These are phyloP conservation scores for Penicillium coprophilum DNA, from an alignment of 495 filamentous ascomycete genomes.

Conservation along the genomic window DNA sequence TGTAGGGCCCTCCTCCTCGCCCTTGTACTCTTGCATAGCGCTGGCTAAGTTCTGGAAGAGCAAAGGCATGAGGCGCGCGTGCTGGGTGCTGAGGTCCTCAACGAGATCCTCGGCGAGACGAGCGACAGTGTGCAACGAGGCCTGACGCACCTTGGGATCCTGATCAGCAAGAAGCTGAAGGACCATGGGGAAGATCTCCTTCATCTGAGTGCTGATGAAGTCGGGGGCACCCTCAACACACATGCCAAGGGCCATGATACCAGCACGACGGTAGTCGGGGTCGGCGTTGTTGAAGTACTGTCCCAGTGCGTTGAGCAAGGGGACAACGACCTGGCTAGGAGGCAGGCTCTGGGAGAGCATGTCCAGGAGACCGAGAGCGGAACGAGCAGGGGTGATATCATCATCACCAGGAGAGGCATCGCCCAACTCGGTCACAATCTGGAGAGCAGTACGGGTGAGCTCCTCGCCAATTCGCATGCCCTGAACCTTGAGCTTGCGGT, in stretches of 20 bases:
- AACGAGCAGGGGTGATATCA: conserved; percentile 82
- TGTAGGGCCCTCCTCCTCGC: conserved; percentile 57
- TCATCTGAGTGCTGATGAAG: conserved; percentile 87
- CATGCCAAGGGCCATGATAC: conserved; percentile 88
- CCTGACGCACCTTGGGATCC: conserved; percentile 78
- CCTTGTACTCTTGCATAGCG: conserved; percentile 65
- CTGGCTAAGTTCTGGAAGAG: conserved; percentile 86
- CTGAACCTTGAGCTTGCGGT: conserved; percentile 94
- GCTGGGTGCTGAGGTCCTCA: conserved; percentile 80
- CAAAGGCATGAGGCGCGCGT: conserved; percentile 76
- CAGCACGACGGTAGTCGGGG: conserved; percentile 79
- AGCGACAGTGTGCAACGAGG: conserved; percentile 80
- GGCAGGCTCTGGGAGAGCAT: conserved; percentile 83
- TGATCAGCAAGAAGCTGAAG: conserved; percentile 81
- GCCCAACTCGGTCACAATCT: conserved; percentile 84
- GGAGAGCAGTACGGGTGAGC: conserved; percentile 78
- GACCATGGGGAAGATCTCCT: conserved; percentile 80
- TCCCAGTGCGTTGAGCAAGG: conserved; percentile 79
- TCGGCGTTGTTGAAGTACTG: conserved; percentile 71
- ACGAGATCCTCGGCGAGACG: conserved; percentile 89
- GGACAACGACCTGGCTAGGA: conserved; percentile 92
- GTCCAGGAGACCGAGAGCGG: conserved; percentile 85
- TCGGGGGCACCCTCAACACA: conserved; percentile 96
- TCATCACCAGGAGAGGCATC: conserved; percentile 72
- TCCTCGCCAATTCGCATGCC: conserved; percentile 77